Evolutionary conservation across 176 grass and related monocot species (phyloP).

Genomic region (Poa pratensis): DNA sequence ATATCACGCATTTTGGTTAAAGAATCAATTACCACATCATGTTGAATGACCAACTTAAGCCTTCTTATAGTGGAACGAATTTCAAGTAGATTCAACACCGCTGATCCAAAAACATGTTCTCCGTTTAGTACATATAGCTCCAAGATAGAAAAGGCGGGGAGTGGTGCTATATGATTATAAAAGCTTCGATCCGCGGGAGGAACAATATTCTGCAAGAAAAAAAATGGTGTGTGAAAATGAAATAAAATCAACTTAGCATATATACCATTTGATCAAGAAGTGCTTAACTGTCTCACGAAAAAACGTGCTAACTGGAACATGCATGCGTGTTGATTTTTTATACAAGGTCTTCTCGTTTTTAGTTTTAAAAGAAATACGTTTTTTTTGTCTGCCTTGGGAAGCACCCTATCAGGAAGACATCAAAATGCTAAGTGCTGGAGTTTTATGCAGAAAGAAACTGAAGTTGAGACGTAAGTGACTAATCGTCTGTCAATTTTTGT

Average conservation of each 20-base stretch:
- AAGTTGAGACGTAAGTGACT: neutral
- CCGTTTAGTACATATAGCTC: neutral
- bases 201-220: neutral
- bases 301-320: neutral
- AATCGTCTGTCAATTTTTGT: neutral
- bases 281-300: neutral
- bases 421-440: neutral
- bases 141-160: neutral
- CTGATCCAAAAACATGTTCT: neutral
- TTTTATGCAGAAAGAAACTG: neutral
- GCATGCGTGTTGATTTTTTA: neutral
- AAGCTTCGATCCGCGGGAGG: neutral
- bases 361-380: neutral
- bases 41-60: neutral
- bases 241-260: neutral
- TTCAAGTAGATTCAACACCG: conserved; percentile 5
- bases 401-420: neutral
- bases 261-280: neutral
- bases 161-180: neutral
- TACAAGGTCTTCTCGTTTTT: neutral
- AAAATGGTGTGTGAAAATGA: neutral
- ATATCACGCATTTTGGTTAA: neutral
- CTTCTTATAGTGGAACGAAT: neutral
- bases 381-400: neutral
- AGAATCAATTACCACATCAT: neutral